Base-by-base conservation (phyloP, 2,329 filamentous ascomycete genomes). In the Dactylellina cionopaga region DNA sequence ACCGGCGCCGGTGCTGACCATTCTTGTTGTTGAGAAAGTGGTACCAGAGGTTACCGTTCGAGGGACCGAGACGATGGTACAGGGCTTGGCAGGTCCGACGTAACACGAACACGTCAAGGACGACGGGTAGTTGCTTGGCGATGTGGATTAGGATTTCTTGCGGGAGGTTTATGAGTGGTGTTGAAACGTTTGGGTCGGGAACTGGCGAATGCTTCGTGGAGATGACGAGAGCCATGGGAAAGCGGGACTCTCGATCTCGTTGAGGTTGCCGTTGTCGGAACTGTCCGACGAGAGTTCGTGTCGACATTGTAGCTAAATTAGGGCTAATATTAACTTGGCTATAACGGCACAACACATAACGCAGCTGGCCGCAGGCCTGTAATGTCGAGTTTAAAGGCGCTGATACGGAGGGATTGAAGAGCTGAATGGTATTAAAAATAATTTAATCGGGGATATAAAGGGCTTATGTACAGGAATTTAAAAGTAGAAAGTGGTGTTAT, bases 101-200 rank as follows among this genome's bases (percentile, higher is more conserved):
- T 1, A 71, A 51, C 5, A 51, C 17, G 13, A 71, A 64, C 6
- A 64, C 51, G 22, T 71, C 66, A 9, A 64, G 51, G 7, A 64
- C 44, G 15, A 54, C 46, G 2, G 58, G 51, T 3, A 71, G 51
- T 19, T 44, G 44, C 41, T 59, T 58, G 13, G 52, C 51, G 15
- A 71, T 59, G 35, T 71, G 51, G 25, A 59, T 24, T 4, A 71
- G 49, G 33, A 71, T 58, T 24, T 71, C 66, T 17, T 71, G 66
- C 0, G 66, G 66, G 22, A 71, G 59, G 37, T 64, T 54, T 19
- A 54, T 31, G 11, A 29, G 39, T 19, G 44, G 65, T n/a, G 37
- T 33, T 2, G 39, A 5, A 9, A 11, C 39, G 25, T 65, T 65
- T 2, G 35, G 2, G 25, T 35, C 39, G 29, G 10, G 47, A 10